Percentiles rank a stretch among this genome's conserved stretches.
Evolutionary conservation across 805 yeast species (phyloP).

Genomic region (Candida morakotiae): DNA sequence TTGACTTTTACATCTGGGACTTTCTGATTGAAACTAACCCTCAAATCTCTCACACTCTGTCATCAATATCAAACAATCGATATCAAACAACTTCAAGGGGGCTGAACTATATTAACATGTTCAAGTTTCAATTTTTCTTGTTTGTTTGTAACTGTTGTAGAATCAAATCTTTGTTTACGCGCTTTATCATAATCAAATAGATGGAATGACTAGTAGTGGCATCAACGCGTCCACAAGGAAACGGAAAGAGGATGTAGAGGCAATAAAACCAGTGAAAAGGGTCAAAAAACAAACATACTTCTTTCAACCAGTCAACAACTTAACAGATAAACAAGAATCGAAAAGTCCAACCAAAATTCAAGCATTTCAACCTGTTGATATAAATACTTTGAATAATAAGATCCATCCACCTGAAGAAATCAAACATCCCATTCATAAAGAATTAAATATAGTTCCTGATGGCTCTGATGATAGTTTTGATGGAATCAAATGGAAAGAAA

Average conservation of each 20-base stretch:
- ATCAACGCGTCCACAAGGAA: conserved; percentile 8
- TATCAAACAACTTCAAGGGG: no score
- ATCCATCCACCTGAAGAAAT: conserved; percentile 5
- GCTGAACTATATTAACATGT: no score
- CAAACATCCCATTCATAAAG: neutral
- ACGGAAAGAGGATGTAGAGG: conserved; percentile 6
- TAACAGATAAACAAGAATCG: conserved; percentile 11
- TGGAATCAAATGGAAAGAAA: conserved; percentile 41
- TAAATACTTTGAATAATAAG: conserved; percentile 1
- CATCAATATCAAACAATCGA: no score
- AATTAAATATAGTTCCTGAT: conserved; percentile 15
- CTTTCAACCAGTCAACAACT: conserved; percentile 31
- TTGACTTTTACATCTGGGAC: no score
- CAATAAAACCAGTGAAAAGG: conserved; percentile 7
- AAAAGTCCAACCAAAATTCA: neutral
- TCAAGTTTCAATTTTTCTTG: no score
- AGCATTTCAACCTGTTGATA: conserved; percentile 1
- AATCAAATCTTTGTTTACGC: no score
- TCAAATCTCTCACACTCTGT: no score
- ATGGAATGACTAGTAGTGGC: no score
- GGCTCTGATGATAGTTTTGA: conserved; percentile 43
- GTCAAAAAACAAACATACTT: conserved; percentile 25
- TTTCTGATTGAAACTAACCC: no score
- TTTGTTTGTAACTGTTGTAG: no score
- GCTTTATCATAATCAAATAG: no score